These are phyloP conservation scores for Diaporthe ilicicola DNA, from an alignment of 2,329 filamentous ascomycete species.

Conservation along the genomic window DNA sequence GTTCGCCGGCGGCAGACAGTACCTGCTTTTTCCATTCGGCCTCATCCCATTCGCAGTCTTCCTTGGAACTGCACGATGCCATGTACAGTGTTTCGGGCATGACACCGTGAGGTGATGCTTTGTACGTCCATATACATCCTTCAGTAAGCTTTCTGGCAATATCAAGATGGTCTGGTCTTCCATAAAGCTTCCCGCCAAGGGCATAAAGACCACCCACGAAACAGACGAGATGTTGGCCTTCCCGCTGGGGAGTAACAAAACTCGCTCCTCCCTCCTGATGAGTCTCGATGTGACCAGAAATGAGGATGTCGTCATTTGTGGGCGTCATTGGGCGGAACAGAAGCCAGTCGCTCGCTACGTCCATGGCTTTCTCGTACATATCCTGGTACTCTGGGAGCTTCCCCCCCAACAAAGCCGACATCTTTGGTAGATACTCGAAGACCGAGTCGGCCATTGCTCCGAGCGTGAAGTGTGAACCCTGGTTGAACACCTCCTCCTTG, in stretches of 20 bases:
- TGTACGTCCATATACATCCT: conserved; percentile 62
- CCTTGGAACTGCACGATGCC: conserved; percentile 46
- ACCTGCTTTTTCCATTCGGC: conserved; percentile 39
- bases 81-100: conserved; percentile 61
- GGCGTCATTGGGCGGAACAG: conserved; percentile 71
- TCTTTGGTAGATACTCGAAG: conserved; percentile 52
- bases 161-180: conserved; percentile 51
- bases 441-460: conserved; percentile 52
- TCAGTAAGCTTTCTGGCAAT: conserved; percentile 55
- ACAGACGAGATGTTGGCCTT: conserved; percentile 58
- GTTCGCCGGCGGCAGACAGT: conserved; percentile 19
- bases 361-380: conserved; percentile 65
- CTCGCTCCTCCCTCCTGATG: conserved; percentile 32
- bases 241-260: conserved; percentile 36
- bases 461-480: conserved; percentile 43
- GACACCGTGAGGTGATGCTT: conserved; percentile 55
- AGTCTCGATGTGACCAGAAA: conserved; percentile 53
- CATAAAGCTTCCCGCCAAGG: conserved; percentile 55
- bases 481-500: conserved; percentile 26
- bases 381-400: conserved; percentile 60
- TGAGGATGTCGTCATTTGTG: conserved; percentile 62
- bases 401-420: conserved; percentile 66
- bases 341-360: conserved; percentile 63
- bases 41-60: conserved; percentile 42
- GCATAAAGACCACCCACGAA: conserved; percentile 62